phyloP scores from a whole-genome alignment of 139 green algal species.

The Tetratostichococcus sp. region DNA sequence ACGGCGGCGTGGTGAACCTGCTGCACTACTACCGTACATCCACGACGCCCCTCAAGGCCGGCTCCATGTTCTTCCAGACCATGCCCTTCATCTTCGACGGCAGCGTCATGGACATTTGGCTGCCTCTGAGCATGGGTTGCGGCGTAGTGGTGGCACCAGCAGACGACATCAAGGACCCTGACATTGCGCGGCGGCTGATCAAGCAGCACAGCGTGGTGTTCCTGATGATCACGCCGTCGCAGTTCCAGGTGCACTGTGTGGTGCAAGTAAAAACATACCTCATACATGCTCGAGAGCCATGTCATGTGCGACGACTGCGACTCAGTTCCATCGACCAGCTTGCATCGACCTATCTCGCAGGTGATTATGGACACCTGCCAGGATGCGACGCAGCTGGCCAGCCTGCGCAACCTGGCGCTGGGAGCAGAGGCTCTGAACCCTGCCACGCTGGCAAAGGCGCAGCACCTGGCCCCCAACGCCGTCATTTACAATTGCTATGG shows the following conservation, averaged over 20 bases:
- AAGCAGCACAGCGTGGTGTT: constrained; percentile 1
- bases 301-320: too few species aligned
- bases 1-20: not conserved
- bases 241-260: not conserved
- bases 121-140: not conserved
- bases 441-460: not conserved
- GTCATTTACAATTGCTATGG: constrained; percentile 6
- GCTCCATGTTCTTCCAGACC: constrained; percentile 28
- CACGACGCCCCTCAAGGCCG: constrained; percentile 3
- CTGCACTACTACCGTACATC: not conserved
- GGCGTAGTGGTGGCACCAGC: not conserved
- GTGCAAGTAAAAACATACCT: too few species aligned
- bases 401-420: not conserved
- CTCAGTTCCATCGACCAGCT: too few species aligned
- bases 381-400: not conserved
- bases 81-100: constrained; percentile 11
- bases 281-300: not conserved
- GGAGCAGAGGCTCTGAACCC: constrained; percentile 7
- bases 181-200: constrained; percentile 8
- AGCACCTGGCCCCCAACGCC: constrained; percentile 3
- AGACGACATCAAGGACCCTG: constrained; percentile 4
- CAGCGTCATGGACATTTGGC: not conserved
- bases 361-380: constrained; percentile 9
- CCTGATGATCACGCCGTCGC: not conserved
- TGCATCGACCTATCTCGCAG: not conserved